A percentile compares a stretch with the other conserved stretches of the same genome.
phyloP scores from a whole-genome alignment of 805 yeast genomes.

The Kodamaea restingae region DNA sequence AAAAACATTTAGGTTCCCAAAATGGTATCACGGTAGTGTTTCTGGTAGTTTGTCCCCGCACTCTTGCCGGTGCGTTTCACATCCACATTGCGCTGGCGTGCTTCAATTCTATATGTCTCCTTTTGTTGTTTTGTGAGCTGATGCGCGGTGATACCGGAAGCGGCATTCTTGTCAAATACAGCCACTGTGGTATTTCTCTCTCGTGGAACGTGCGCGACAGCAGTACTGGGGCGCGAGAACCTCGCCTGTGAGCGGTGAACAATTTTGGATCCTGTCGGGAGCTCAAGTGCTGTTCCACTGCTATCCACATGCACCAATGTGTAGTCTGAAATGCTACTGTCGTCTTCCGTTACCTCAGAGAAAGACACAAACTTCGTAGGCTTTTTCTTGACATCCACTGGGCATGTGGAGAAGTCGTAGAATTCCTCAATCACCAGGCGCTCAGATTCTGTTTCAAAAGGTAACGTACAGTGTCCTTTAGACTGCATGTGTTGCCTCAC shows the following conservation, averaged over 20 bases:
- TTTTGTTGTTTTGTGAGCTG: constrained; percentile 34
- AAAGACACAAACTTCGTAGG: constrained; percentile 27
- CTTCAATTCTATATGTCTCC: constrained; percentile 15
- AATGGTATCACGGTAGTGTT: constrained; percentile 65
- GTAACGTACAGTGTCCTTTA: constrained; percentile 45
- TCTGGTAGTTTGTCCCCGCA: constrained; percentile 27
- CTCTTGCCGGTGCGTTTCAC: constrained; percentile 3
- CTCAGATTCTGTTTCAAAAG: constrained; percentile 42
- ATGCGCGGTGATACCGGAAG: constrained; percentile 31
- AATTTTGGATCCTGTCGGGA: constrained; percentile 74
- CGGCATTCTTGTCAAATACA: constrained; percentile 60
- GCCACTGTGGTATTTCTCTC: constrained; percentile 75
- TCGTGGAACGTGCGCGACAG: constrained; percentile 29
- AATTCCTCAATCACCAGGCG: constrained; percentile 32
- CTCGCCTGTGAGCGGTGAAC: constrained; percentile 79
- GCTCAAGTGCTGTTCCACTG: constrained; percentile 60
- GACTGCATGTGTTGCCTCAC: constrained; percentile 41
- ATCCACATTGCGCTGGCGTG: background rate
- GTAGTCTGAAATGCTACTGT: constrained; percentile 21
- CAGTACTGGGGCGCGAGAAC: constrained; percentile 60
- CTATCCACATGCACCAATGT: constrained; percentile 43
- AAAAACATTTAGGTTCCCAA: constrained; percentile 33
- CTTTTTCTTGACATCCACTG: constrained; percentile 11
- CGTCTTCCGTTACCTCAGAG: constrained; percentile 15
- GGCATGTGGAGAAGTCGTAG: constrained; percentile 31